These are phyloP conservation scores for Acanthamoeba lenticulata DNA, from an alignment of 208 protist species.

Conservation along the genomic window DNA sequence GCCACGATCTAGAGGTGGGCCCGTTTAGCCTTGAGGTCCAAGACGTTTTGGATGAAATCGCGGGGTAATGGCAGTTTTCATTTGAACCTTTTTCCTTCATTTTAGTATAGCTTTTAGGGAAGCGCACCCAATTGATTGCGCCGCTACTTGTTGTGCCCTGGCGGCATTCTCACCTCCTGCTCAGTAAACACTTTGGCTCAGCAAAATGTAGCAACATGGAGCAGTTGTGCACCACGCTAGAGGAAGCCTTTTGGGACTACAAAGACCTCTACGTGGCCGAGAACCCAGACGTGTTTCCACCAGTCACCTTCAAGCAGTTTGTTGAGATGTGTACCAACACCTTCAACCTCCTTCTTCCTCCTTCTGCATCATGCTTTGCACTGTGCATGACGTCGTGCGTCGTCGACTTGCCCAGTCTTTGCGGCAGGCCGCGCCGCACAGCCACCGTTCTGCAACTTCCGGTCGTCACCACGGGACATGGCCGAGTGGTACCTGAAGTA, in stretches of 20 bases:
- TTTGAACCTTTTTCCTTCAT: not conserved
- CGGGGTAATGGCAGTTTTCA: not conserved
- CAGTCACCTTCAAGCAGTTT: not conserved
- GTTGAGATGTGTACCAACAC: constrained; percentile 8
- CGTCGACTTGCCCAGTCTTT: constrained; percentile 5
- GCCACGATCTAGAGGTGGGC: not conserved
- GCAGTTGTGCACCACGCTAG: constrained; percentile 27
- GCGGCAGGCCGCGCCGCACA: not conserved
- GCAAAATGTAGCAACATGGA: constrained; percentile 20
- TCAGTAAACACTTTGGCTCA: constrained; percentile 29
- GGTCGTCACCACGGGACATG: constrained; percentile 11
- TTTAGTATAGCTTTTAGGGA: not conserved
- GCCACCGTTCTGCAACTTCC: constrained; percentile 25
- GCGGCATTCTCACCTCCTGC: not conserved
- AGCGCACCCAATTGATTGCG: not conserved
- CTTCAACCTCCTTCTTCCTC: not conserved
- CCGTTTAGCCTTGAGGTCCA: constrained; percentile 21
- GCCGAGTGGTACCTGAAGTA: constrained; percentile 42
- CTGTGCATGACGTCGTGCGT: too few relatives aligned
- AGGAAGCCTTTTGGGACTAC: constrained; percentile 65
- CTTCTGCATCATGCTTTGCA: not conserved
- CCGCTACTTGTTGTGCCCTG: not conserved
- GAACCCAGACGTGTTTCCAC: constrained; percentile 42
- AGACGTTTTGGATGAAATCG: constrained; percentile 46
- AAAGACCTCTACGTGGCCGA: constrained; percentile 55